Conservation (phyloP, 768 basidiomycete genomes). For the Suillus luteus region DNA sequence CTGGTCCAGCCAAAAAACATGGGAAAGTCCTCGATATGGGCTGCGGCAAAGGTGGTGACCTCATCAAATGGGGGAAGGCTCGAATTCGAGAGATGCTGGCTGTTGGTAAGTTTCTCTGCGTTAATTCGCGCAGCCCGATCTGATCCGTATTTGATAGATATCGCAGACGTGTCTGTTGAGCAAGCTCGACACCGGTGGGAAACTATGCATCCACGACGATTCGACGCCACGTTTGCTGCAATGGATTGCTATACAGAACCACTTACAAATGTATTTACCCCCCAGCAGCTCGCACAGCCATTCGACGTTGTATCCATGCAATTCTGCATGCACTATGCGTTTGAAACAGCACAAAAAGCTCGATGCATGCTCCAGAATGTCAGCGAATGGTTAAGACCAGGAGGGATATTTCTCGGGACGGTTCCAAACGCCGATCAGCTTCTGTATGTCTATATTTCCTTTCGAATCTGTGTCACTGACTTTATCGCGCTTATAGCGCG, state of each 20-base stretch:
- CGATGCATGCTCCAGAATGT: conserved; percentile 94
- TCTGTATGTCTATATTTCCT: conserved; percentile 54
- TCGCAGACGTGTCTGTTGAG: conserved; percentile 84
- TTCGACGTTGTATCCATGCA: conserved; percentile 99
- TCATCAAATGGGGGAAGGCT: conserved; percentile 94
- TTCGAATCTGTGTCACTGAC: not conserved
- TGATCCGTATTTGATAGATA: conserved; percentile 52
- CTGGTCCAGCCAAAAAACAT: conserved; percentile 30
- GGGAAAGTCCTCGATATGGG: conserved; percentile 95
- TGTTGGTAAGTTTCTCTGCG: conserved; percentile 53
- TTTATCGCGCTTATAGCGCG: conserved; percentile 43
- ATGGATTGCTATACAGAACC: conserved; percentile 86
- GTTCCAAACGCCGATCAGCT: conserved; percentile 88
- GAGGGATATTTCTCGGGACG: conserved; percentile 96
- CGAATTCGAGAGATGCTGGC: conserved; percentile 77
- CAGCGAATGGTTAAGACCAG: conserved; percentile 70
- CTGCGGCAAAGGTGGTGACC: conserved; percentile 98
- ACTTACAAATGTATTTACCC: conserved; percentile 68
- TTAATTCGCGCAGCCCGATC: conserved; percentile 1
- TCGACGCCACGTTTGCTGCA: conserved; percentile 80
- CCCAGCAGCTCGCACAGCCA: conserved; percentile 57
- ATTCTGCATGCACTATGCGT: conserved; percentile 99
- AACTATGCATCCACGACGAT: conserved; percentile 50
- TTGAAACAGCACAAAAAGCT: conserved; percentile 85
- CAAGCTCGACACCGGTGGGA: conserved; percentile 83